Base-by-base conservation (phyloP, 768 basidiomycete species). In the Boletus pseudo-olivaceus region DNA sequence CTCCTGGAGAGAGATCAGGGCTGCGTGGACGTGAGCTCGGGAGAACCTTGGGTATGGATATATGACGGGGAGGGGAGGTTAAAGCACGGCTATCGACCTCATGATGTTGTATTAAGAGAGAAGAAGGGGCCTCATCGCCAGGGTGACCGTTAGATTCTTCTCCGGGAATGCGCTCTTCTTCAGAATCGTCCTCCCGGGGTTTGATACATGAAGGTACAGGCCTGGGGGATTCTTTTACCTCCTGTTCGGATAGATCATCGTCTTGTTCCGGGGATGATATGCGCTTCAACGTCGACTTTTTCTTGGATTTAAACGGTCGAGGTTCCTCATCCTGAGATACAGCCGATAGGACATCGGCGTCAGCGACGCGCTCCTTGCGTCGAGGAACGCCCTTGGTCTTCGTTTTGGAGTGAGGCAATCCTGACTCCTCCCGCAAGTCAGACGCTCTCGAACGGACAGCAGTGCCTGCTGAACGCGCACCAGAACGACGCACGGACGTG, bases 1-100 rank as follows among this genome's bases (percentile, higher is more conserved):
- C 53, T 29, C 66, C 56, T 5, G 69, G 69, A 33, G 69, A 72
- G 19, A 72, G 61, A 14, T 47, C 41, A 11, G 62, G 60, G 15
- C 33, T 60, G 15, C 10, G 45, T 15, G 15, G 41, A 11, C 35
- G 44, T 39, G 26, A 6, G 23, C 14, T 45, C 45, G 27, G 43
- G 8, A n/a, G 1, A 5, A 32, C 27, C 11, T 15, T 33, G 9
- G 65, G 58, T 33, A 53, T 55, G 17, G 55, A 39, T 47, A 55
- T 48, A 20, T 17, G 65, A 2, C 8, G 4, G 17, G 56, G 20
- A 46, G 54, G 37, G 2, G 43, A 14, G 5, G 12, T 14, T 17
- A 33, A 15, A 30, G 26, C 9, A 27, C 11, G 29, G 3, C 1
- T 6, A 11, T 37, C 29, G 4, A 15, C 32, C 14, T 0, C 5